These are phyloP conservation scores for Botrytis elliptica DNA, from an alignment of 2,329 filamentous ascomycete species.

Conservation along the genomic window DNA sequence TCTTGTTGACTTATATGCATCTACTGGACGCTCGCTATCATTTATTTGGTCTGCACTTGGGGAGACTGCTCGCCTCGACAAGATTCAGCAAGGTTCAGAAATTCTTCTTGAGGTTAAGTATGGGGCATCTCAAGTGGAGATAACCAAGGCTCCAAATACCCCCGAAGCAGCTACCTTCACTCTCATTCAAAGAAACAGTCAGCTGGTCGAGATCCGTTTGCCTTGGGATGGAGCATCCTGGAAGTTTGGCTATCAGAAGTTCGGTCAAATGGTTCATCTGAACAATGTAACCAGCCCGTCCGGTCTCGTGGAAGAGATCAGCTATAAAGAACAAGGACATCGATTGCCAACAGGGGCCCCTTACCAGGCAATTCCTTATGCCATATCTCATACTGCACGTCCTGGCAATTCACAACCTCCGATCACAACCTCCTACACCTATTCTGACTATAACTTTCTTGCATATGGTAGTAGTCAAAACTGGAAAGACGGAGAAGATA, in stretches of 20 bases:
- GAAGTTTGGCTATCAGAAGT: conserved; percentile 8
- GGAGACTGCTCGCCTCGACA: conserved; percentile 4
- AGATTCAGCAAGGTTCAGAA: conserved; percentile 14
- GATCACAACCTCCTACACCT: not conserved
- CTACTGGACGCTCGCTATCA: not conserved
- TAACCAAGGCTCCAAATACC: conserved; percentile 15
- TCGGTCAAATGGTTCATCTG: not conserved
- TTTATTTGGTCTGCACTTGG: conserved; percentile 1
- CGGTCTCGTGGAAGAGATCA: conserved; percentile 9
- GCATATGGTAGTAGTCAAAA: not conserved
- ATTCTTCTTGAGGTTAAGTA: conserved; percentile 17
- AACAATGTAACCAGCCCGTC: conserved; percentile 5
- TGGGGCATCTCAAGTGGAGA: not conserved
- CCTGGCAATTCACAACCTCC: conserved; percentile 13
- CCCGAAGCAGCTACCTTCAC: conserved; percentile 11
- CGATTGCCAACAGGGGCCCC: conserved; percentile 12
- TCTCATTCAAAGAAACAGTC: conserved; percentile 1
- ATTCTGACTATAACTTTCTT: conserved; percentile 15
- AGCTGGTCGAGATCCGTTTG: not conserved
- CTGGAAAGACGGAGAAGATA: conserved; percentile 11
- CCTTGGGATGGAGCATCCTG: conserved; percentile 8
- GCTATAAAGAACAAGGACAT: conserved; percentile 10
- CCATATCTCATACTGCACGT: conserved; percentile 11
- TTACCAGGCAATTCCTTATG: conserved; percentile 9
- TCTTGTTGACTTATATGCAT: conserved; percentile 10